Percentiles rank a stretch among this genome's conserved stretches.
Evolutionary conservation across 306 rosid species (phyloP).

Genomic region (Mimosa pudica): DNA sequence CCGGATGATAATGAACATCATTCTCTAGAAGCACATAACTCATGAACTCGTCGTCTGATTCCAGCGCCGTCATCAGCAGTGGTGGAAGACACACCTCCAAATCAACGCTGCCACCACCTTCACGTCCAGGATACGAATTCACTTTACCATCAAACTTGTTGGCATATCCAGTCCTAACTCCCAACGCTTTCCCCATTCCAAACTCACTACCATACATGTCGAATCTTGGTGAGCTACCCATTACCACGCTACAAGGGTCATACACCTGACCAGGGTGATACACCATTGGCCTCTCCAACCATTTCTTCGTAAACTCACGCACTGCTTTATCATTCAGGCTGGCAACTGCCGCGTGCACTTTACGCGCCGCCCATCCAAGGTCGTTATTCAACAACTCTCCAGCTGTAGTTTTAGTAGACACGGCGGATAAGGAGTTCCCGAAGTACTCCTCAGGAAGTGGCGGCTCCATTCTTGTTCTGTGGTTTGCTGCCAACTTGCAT

Average conservation of each 20-base stretch:
- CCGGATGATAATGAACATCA: not conserved
- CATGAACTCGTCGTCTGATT: slow-evolving; percentile 56
- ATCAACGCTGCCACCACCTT: slow-evolving; percentile 65
- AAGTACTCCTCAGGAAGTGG: slow-evolving; percentile 47
- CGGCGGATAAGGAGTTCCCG: slow-evolving; percentile 30
- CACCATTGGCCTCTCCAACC: slow-evolving; percentile 41
- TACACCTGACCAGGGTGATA: not conserved
- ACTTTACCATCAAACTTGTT: slow-evolving; percentile 55
- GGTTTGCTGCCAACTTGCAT: slow-evolving; percentile 47
- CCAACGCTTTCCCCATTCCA: slow-evolving; percentile 48
- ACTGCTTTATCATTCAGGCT: slow-evolving; percentile 29
- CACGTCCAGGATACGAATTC: slow-evolving; percentile 45
- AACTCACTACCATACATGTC: slow-evolving; percentile 62
- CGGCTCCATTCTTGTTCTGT: slow-evolving; percentile 56
- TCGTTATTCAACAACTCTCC: slow-evolving; percentile 44
- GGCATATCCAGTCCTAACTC: slow-evolving; percentile 54
- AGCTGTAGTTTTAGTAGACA: not conserved
- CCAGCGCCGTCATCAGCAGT: slow-evolving; percentile 46
- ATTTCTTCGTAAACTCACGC: not conserved
- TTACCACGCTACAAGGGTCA: slow-evolving; percentile 29
- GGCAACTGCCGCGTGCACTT: slow-evolving; percentile 46
- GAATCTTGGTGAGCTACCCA: slow-evolving; percentile 65
- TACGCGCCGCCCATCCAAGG: slow-evolving; percentile 69
- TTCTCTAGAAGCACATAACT: slow-evolving; percentile 25
- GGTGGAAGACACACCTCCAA: slow-evolving; percentile 51